These are phyloP conservation scores for Xylogone sp. DNA, from an alignment of 2,329 filamentous ascomycete genomes.

Conservation along the genomic window DNA sequence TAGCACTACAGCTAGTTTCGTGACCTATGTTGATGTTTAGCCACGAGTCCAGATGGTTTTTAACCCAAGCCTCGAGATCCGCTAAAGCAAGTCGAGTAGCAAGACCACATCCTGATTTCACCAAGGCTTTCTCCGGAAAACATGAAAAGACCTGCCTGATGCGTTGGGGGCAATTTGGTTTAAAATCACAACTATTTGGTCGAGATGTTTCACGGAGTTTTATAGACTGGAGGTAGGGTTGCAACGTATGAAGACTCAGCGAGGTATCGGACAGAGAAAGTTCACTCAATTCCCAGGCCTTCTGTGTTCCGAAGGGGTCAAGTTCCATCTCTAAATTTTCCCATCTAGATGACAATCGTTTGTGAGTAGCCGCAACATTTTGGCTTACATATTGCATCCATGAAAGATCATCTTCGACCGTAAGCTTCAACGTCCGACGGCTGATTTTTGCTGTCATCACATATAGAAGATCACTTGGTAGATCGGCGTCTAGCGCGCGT, in stretches of 20 bases:
- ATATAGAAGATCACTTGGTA: constrained; percentile 28
- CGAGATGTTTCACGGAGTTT: background rate
- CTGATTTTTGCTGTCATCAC: constrained; percentile 42
- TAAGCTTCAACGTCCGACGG: constrained; percentile 38
- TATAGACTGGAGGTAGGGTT: background rate
- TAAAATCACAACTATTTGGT: background rate
- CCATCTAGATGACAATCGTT: constrained; percentile 3
- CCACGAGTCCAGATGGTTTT: constrained; percentile 35
- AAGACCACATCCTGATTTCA: background rate
- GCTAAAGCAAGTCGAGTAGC: constrained; percentile 20
- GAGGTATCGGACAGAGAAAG: constrained; percentile 5
- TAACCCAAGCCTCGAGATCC: constrained; percentile 48
- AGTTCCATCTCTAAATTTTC: background rate
- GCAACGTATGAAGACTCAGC: background rate
- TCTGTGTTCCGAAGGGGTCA: constrained; percentile 1
- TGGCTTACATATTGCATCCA: constrained; percentile 4
- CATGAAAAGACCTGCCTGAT: background rate
- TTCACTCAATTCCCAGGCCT: background rate
- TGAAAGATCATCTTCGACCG: background rate
- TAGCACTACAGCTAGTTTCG: constrained; percentile 21
- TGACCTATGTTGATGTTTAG: constrained; percentile 21
- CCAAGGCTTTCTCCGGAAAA: constrained; percentile 16
- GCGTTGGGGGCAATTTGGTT: background rate
- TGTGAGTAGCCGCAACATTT: background rate
- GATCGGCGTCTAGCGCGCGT: constrained; percentile 5